Conservation (phyloP, 169 alveolate species). For the Plasmodium berghei region DNA sequence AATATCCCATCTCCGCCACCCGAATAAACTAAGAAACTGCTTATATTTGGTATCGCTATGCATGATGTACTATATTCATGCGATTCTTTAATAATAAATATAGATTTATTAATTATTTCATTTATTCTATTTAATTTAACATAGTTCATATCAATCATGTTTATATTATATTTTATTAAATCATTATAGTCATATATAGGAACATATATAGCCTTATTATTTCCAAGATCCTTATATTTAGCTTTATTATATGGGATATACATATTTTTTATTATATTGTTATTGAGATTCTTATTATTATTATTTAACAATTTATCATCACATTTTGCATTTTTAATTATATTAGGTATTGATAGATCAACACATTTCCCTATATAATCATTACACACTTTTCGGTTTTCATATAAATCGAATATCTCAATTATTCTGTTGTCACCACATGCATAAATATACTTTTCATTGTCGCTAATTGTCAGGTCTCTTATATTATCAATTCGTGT, state of each 20-base stretch:
- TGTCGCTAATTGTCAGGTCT: slow-evolving; percentile 66
- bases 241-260: slow-evolving; percentile 47
- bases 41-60: slow-evolving; percentile 63
- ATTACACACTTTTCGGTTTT: slow-evolving; percentile 30
- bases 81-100: slow-evolving; percentile 49
- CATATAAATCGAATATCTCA: slow-evolving; percentile 61
- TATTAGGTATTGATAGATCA: slow-evolving; percentile 55
- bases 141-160: slow-evolving; percentile 56
- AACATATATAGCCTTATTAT: slow-evolving; percentile 29
- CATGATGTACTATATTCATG: slow-evolving; percentile 62
- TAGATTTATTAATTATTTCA: slow-evolving; percentile 36
- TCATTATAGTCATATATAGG: slow-evolving; percentile 67
- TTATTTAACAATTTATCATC: slow-evolving; percentile 9
- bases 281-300: neutral
- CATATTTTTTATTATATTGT: slow-evolving; percentile 14
- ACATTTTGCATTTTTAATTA: slow-evolving; percentile 15
- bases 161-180: slow-evolving; percentile 44
- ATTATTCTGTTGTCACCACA: slow-evolving; percentile 71
- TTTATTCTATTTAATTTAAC: slow-evolving; percentile 39
- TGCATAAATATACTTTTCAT: slow-evolving; percentile 74
- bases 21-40: slow-evolving; percentile 62
- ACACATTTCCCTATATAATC: slow-evolving; percentile 41
- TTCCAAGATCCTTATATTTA: slow-evolving; percentile 39
- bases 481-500: slow-evolving; percentile 60
- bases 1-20: slow-evolving; percentile 88